phyloP scores from a whole-genome alignment of 192 early-diverging fungal species.

The Linnemannia zychae region DNA sequence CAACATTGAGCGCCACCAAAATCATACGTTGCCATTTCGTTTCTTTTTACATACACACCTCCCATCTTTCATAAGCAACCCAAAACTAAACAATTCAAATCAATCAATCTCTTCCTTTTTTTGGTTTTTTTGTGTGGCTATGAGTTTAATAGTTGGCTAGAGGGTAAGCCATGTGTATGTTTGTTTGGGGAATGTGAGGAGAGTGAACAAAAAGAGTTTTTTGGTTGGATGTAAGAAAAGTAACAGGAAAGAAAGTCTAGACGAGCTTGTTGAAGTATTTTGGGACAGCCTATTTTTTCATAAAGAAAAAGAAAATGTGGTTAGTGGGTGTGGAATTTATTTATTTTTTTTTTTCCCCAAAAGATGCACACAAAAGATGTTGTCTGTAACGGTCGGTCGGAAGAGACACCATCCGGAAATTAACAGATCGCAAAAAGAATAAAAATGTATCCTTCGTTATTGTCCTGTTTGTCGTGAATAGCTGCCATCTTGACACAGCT shows the following conservation, averaged over 20 bases:
- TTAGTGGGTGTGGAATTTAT: neutral
- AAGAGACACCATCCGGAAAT: too few relatives aligned
- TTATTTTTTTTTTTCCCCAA: neutral
- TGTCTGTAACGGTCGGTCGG: too few relatives aligned
- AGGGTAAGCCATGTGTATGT: constrained; percentile 9
- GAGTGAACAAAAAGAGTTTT: neutral
- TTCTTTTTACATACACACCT: neutral
- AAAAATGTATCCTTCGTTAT: too few relatives aligned
- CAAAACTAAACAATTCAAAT: neutral
- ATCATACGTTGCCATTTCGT: neutral
- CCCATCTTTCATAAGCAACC: neutral
- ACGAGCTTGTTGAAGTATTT: constrained; percentile 53
- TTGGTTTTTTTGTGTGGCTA: neutral
- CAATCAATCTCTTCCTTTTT: neutral
- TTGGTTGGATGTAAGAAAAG: neutral
- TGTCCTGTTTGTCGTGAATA: too few relatives aligned
- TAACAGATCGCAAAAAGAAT: too few relatives aligned
- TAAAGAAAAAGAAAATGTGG: neutral
- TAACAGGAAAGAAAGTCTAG: constrained; percentile 27
- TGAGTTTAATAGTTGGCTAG: neutral
- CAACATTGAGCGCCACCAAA: neutral
- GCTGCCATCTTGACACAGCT: too few relatives aligned
- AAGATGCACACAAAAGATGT: constrained; percentile 2
- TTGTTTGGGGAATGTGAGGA: neutral
- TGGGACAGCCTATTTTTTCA: constrained; percentile 33